A percentile compares a stretch with the other conserved stretches of the same genome.
phyloP scores from a whole-genome alignment of 2,329 filamentous ascomycete genomes.

The Calonectria naviculata region DNA sequence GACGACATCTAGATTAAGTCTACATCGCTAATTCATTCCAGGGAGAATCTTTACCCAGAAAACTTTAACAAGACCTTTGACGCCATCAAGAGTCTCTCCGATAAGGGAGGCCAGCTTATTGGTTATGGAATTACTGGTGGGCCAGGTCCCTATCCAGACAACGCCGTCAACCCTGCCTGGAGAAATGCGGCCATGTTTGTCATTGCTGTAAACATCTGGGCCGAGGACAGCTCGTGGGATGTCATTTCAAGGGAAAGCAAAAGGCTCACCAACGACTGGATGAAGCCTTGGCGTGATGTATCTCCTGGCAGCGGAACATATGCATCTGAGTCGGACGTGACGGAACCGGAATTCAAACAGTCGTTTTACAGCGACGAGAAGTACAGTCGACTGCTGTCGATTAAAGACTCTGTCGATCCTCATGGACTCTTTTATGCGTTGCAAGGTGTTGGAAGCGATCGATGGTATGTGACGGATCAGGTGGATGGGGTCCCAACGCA shows the following conservation, averaged over 20 bases:
- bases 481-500: not conserved
- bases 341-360: not conserved
- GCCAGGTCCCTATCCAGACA: not conserved
- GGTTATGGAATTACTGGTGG: not conserved
- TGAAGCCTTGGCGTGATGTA: not conserved
- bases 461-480: not conserved
- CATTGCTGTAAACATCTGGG: not conserved
- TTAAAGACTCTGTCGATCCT: not conserved
- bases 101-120: not conserved
- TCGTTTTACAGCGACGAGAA: not conserved
- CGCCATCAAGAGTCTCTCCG: not conserved
- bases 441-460: not conserved
- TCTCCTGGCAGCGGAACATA: not conserved
- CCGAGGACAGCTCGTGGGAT: not conserved
- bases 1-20: not conserved
- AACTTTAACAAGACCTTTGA: not conserved
- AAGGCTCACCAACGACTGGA: not conserved
- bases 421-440: not conserved
- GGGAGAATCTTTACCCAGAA: not conserved
- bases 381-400: not conserved
- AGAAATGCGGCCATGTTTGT: not conserved
- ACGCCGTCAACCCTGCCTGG: not conserved
- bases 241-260: constrained; percentile 1
- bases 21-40: not conserved
- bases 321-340: not conserved